Evolutionary conservation across 1,284 basidiomycete genomes (phyloP).

Genomic region (Wolfiporia cocos): DNA sequence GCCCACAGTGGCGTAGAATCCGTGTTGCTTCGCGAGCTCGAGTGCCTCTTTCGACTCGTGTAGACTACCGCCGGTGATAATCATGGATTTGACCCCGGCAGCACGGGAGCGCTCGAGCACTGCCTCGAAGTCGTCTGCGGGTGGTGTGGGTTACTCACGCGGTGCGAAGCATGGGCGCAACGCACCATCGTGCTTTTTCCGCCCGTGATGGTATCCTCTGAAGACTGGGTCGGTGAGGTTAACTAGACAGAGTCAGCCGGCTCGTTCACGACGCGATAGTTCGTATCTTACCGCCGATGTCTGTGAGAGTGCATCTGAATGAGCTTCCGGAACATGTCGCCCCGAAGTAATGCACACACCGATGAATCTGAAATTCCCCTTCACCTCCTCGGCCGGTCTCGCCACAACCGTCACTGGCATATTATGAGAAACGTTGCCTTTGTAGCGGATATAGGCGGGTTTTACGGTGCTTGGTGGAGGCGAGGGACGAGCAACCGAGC

Average conservation of each 20-base stretch:
- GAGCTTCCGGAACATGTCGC: not conserved
- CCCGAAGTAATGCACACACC: constrained; percentile 20
- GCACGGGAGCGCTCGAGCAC: constrained; percentile 56
- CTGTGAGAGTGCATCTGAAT: constrained; percentile 18
- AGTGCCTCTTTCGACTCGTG: constrained; percentile 62
- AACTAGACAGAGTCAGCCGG: constrained; percentile 27
- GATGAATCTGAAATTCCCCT: constrained; percentile 29
- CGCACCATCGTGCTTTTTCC: constrained; percentile 48
- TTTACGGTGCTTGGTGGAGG: too few species aligned
- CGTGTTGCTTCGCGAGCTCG: constrained; percentile 51
- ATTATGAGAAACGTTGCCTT: not conserved
- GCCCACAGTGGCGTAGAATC: constrained; percentile 74
- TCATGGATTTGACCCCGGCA: constrained; percentile 72
- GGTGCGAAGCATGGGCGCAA: not conserved
- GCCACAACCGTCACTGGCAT: constrained; percentile 27
- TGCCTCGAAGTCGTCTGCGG: constrained; percentile 57
- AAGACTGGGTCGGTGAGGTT: constrained; percentile 62
- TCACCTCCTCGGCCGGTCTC: constrained; percentile 15
- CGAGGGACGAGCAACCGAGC: too few species aligned
- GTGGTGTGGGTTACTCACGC: not conserved
- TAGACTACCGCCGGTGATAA: constrained; percentile 79
- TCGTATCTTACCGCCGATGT: constrained; percentile 36
- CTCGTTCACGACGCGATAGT: not conserved
- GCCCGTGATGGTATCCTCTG: constrained; percentile 47
- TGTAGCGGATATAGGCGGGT: too few species aligned